A percentile compares a stretch with the other conserved stretches of the same genome.
These are phyloP conservation scores for Persicaria maculosa DNA, from an alignment of 148 eudicot genomes.

Conservation along the genomic window DNA sequence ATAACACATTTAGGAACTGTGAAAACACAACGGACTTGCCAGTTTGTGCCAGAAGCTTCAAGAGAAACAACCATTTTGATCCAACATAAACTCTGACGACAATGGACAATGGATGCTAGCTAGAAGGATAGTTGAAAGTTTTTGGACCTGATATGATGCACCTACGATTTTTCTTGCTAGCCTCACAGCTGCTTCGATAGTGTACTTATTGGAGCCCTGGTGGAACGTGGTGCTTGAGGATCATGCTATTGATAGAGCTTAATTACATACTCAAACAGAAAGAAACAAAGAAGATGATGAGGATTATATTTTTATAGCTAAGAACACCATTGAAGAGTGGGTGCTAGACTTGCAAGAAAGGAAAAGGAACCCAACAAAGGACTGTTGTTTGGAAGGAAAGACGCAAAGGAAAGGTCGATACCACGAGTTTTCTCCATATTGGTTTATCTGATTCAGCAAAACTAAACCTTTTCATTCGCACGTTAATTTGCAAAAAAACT, in stretches of 20 bases:
- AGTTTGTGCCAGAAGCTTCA: no score
- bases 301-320: slow-evolving; percentile 47
- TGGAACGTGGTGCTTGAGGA: slow-evolving; percentile 94
- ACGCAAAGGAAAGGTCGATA: slow-evolving; percentile 34
- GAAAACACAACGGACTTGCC: no score
- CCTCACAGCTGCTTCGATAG: slow-evolving; percentile 66
- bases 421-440: no score
- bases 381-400: slow-evolving; percentile 53
- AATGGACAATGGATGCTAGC: slow-evolving; percentile 60
- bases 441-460: no score
- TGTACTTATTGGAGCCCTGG: slow-evolving; percentile 87
- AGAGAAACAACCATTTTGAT: no score
- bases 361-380: slow-evolving; percentile 59
- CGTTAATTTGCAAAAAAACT: no score
- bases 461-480: no score
- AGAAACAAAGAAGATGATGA: slow-evolving; percentile 59
- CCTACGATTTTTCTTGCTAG: slow-evolving; percentile 83
- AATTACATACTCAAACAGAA: slow-evolving; percentile 64
- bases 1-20: no score
- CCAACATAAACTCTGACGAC: no score
- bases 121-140: slow-evolving; percentile 40
- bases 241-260: slow-evolving; percentile 95
- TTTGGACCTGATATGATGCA: slow-evolving; percentile 37
- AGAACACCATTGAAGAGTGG: slow-evolving; percentile 76
- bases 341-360: slow-evolving; percentile 73